Percentiles rank a stretch among this genome's conserved stretches.
Conservation (phyloP, 108 stramenopile genomes). For the Pinguiococcus pyrenoidosus region DNA sequence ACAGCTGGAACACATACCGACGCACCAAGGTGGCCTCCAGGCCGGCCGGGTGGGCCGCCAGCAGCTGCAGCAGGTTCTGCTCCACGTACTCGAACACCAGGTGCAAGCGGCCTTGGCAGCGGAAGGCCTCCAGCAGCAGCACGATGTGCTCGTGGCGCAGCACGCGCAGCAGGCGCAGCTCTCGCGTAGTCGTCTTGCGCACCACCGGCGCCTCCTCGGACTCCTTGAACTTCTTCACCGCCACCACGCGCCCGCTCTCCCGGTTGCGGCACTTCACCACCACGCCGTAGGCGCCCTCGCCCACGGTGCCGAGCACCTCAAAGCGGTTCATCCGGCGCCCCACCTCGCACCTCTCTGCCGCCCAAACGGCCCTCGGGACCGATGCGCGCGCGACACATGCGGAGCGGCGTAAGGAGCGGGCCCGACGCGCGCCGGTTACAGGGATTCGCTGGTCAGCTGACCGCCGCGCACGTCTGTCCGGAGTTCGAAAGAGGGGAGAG, state of each 20-base stretch:
- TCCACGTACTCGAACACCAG: constrained; percentile 55
- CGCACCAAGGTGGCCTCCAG: constrained; percentile 21
- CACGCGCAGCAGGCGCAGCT: constrained; percentile 52
- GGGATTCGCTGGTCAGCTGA: too few relatives aligned
- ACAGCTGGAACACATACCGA: constrained; percentile 45
- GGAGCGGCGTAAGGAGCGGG: too few relatives aligned
- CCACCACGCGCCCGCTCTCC: constrained; percentile 28
- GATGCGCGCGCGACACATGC: too few relatives aligned
- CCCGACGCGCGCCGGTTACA: too few relatives aligned
- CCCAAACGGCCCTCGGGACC: too few relatives aligned
- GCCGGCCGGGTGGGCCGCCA: constrained; percentile 33
- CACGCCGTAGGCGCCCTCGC: constrained; percentile 53
- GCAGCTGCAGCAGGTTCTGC: constrained; percentile 46
- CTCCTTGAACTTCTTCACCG: constrained; percentile 54
- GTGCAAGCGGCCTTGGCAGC: constrained; percentile 42
- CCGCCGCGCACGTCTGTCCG: too few relatives aligned
- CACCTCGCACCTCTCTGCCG: too few relatives aligned
- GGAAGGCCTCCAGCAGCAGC: constrained; percentile 44
- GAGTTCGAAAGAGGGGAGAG: too few relatives aligned
- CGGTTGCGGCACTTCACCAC: constrained; percentile 50
- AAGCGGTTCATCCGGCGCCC: constrained; percentile 42
- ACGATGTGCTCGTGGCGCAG: constrained; percentile 48
- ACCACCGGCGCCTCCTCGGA: constrained; percentile 44
- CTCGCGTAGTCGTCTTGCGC: constrained; percentile 46
- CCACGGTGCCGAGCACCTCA: constrained; percentile 51